Evolutionary conservation across 441 rosid genomes (phyloP).

Genomic region (Populus tomentosa): DNA sequence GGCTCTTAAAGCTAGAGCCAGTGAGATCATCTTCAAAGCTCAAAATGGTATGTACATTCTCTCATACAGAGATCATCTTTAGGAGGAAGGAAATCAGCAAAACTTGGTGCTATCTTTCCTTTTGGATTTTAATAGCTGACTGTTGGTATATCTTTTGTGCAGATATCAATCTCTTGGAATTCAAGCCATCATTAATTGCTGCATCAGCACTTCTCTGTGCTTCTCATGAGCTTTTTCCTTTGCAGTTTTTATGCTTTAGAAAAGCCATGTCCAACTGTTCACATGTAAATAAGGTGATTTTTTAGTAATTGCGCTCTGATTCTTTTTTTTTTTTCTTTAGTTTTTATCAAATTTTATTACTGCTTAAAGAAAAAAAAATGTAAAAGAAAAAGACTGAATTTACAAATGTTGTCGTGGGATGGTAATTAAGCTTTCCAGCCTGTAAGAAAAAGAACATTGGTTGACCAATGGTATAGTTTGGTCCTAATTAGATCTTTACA

Average conservation of each 20-base stretch:
- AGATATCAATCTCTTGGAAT: constrained; percentile 49
- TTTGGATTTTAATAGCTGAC: background rate
- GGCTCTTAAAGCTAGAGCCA: constrained; percentile 50
- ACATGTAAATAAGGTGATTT: background rate
- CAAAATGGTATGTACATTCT: constrained; percentile 42
- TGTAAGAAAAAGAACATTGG: background rate
- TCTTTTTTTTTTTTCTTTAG: background rate
- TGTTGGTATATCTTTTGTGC: background rate
- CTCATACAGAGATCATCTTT: no score
- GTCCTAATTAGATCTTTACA: background rate
- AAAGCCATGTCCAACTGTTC: constrained; percentile 15
- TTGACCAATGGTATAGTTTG: background rate
- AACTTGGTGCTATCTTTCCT: background rate
- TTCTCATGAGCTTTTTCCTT: constrained; percentile 51
- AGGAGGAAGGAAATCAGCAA: background rate
- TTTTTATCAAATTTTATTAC: background rate
- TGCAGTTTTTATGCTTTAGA: constrained; percentile 36
- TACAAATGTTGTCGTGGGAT: background rate
- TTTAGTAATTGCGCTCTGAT: background rate
- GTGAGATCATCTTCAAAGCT: constrained; percentile 48
- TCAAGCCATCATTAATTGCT: constrained; percentile 72
- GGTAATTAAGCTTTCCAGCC: background rate
- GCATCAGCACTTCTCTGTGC: constrained; percentile 67
- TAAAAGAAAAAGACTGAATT: background rate
- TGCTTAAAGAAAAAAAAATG: background rate